A percentile compares a stretch with the other conserved stretches of the same genome.
These are phyloP conservation scores for Fraxinus nigra DNA, from an alignment of 305 asterid species.

Conservation along the genomic window DNA sequence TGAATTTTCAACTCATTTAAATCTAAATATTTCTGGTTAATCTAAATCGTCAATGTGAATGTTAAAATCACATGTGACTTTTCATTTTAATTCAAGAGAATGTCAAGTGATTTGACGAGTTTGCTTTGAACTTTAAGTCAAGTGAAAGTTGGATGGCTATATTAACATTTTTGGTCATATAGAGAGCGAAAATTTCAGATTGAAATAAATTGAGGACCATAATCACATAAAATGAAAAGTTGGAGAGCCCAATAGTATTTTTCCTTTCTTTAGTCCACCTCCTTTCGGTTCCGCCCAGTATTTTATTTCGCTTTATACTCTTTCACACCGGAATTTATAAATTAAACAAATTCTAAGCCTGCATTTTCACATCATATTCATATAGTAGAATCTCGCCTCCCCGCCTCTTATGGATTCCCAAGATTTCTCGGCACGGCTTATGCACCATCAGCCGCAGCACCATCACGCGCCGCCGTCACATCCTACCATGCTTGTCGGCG, in stretches of 20 bases:
- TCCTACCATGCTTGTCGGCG: slow-evolving; percentile 26
- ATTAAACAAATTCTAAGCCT: neutral
- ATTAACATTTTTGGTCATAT: neutral
- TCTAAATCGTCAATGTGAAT: neutral
- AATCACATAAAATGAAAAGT: neutral
- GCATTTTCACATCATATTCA: neutral
- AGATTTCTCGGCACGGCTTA: slow-evolving; percentile 49
- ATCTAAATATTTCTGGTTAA: no score
- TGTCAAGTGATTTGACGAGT: neutral
- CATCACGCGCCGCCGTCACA: slow-evolving; percentile 15
- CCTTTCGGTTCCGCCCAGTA: neutral
- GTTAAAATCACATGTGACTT: neutral
- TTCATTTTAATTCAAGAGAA: neutral
- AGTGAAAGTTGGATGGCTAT: neutral
- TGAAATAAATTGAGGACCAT: neutral
- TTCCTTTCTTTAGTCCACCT: neutral
- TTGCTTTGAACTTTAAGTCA: neutral
- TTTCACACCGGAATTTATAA: neutral
- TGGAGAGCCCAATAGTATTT: neutral
- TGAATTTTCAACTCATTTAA: neutral
- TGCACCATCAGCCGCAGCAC: slow-evolving; percentile 36
- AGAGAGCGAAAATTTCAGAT: neutral
- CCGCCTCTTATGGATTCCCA: slow-evolving; percentile 48
- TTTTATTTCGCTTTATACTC: neutral
- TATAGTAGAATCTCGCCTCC: neutral